Evolutionary conservation across 139 green algal species (phyloP).

Genomic region (Chlamydomonas asymmetrica): DNA sequence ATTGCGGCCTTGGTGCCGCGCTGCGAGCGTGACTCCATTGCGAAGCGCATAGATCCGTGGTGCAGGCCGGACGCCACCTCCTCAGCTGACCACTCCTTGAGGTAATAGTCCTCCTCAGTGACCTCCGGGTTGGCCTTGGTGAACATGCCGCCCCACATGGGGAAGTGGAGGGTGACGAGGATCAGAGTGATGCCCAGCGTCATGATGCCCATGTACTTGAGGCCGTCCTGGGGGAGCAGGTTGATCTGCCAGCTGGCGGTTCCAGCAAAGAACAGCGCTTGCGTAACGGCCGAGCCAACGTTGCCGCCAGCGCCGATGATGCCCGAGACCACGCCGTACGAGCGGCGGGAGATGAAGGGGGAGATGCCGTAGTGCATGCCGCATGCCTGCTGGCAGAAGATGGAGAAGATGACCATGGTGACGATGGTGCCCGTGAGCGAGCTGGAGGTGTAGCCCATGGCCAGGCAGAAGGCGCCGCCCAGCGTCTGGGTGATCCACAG

Average conservation of each 20-base stretch:
- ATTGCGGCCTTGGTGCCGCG: too few species aligned
- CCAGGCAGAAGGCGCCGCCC: conserved; percentile 71
- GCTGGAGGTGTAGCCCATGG: conserved; percentile 68
- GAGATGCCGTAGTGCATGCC: conserved; percentile 80
- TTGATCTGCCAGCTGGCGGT: conserved; percentile 8
- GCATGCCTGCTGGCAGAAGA: conserved; percentile 73
- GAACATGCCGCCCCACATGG: conserved; percentile 93
- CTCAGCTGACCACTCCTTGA: conserved; percentile 56
- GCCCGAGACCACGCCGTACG: conserved; percentile 85
- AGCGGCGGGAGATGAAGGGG: conserved; percentile 86
- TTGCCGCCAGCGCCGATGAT: conserved; percentile 92
- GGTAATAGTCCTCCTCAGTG: conserved; percentile 92
- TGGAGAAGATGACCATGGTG: conserved; percentile 84
- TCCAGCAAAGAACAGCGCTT: conserved; percentile 86
- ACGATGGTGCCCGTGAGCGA: conserved; percentile 74
- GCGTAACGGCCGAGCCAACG: conserved; percentile 80
- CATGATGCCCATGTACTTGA: conserved; percentile 88
- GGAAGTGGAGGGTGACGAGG: conserved; percentile 84
- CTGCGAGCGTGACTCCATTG: too few species aligned
- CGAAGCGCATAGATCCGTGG: conserved; percentile 58
- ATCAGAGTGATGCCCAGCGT: conserved; percentile 73
- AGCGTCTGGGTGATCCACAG: conserved; percentile 64
- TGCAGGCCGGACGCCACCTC: conserved; percentile 58
- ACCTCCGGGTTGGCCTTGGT: conserved; percentile 50
- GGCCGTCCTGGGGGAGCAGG: conserved; percentile 64